Evolutionary conservation across 495 filamentous ascomycete genomes (phyloP).

Genomic region (Aspergillus saccharolyticus): DNA sequence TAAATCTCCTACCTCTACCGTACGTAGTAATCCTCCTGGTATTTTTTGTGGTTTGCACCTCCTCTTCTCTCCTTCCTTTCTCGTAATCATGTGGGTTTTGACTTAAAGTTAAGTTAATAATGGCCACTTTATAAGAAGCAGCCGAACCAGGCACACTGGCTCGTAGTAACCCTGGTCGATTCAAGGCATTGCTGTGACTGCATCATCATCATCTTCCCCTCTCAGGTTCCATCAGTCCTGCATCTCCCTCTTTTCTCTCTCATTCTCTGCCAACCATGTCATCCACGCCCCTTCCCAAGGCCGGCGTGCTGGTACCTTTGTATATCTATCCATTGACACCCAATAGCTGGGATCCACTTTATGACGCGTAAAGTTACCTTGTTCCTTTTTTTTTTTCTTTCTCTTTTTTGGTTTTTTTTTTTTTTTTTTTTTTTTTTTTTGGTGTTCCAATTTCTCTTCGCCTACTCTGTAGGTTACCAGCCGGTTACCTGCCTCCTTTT

Average conservation of each 20-base stretch:
- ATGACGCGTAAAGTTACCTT: constrained; percentile 12
- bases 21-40: too few relatives aligned
- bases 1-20: too few relatives aligned
- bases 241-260: not conserved
- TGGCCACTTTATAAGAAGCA: not conserved
- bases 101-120: not conserved
- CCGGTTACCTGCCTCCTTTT: not conserved
- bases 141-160: not conserved
- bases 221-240: not conserved
- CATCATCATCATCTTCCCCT: not conserved
- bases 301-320: constrained; percentile 15
- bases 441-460: not conserved
- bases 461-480: not conserved
- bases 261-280: not conserved
- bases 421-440: too few relatives aligned
- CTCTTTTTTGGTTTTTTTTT: too few relatives aligned
- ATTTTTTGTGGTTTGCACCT: not conserved
- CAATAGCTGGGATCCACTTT: constrained; percentile 17
- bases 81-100: not conserved
- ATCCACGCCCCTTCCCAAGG: constrained; percentile 9
- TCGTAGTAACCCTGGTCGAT: not conserved
- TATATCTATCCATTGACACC: constrained; percentile 18
- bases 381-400: not conserved
- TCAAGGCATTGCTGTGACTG: not conserved
- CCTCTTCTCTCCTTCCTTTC: not conserved